These are phyloP conservation scores for Kernera saxatilis DNA, from an alignment of 345 rosid genomes.

Conservation along the genomic window DNA sequence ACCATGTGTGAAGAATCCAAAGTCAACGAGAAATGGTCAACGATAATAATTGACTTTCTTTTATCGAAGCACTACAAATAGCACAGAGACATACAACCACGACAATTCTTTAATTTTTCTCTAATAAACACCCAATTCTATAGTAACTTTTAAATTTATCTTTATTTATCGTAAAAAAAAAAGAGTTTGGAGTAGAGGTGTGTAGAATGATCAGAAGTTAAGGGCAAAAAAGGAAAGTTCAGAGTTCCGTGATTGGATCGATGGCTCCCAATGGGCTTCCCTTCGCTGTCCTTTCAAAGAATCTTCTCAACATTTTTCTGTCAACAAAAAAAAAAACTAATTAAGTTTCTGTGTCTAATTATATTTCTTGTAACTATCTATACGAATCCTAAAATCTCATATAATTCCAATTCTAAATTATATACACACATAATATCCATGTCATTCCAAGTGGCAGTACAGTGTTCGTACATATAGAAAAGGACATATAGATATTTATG, in stretches of 20 bases:
- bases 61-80: not conserved
- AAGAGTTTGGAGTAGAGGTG: not conserved
- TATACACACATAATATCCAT: not conserved
- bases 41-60: not conserved
- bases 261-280: slow-evolving; percentile 11
- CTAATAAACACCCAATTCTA: not conserved
- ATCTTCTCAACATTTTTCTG: slow-evolving; percentile 3
- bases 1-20: not conserved
- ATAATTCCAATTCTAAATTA: not conserved
- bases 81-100: not conserved
- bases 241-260: slow-evolving; percentile 17
- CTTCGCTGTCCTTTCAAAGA: slow-evolving; percentile 8
- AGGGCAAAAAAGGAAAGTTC: not conserved
- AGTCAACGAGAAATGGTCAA: not conserved
- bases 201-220: not conserved
- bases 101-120: not conserved
- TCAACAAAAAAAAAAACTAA: not conserved
- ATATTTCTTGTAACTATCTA: not conserved
- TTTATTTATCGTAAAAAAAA: not conserved
- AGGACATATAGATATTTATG: not conserved
- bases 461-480: not conserved
- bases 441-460: slow-evolving; percentile 14
- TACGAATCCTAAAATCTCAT: not conserved
- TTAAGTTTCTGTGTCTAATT: not conserved
- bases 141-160: no score